Base-by-base conservation (phyloP, 306 rosid genomes). In the Prunus mira region DNA sequence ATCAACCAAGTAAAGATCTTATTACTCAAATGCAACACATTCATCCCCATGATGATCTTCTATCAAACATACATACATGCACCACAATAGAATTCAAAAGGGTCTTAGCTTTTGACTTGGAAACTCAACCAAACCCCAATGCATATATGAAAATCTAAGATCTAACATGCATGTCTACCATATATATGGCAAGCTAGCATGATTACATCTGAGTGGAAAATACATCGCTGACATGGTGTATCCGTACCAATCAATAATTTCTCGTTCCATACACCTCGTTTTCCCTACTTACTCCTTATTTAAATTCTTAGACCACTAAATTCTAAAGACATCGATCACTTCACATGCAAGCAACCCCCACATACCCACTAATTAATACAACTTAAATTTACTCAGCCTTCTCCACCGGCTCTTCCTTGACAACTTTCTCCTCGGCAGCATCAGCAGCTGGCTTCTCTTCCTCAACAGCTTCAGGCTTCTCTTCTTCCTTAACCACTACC, bases 341-440 rank as follows among this genome's bases (percentile, higher is more conserved):
- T 17, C 65, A 79, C 78, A 60, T 60, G 38, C 65, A 20, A 25
- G 1, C 25, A 76, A 84, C 60, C 32, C 27, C n/a, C 24, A 51
- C 19, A 52, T 9, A 24, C 73, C 69, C 81, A 46, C 73, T 9
- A 13, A 13, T 20, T 54, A 22, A 78, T 47, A 38, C 69, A 78
- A 67, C 19, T 24, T 5, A 58, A 58, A 12, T 22, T 76, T 12
- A 79, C 67, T 85, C 86, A 18, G 54, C 68, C 74, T 85, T 82
- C 85, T 64, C 84, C 71, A 45, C 78, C 3, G 74, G 73, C 30
- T 57, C 69, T 57, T 70, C 80, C 2, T 49, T 20, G 14, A 27
- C 78, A 49, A 64, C 81, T 27, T 61, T 80, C 22, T 58, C 83
- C 80, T 84, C 84, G 50, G 45, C 87, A 78, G 78, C 72, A 58